Evolutionary conservation across 1,284 basidiomycete species (phyloP).

Genomic region (Fomitopsis pinicola): DNA sequence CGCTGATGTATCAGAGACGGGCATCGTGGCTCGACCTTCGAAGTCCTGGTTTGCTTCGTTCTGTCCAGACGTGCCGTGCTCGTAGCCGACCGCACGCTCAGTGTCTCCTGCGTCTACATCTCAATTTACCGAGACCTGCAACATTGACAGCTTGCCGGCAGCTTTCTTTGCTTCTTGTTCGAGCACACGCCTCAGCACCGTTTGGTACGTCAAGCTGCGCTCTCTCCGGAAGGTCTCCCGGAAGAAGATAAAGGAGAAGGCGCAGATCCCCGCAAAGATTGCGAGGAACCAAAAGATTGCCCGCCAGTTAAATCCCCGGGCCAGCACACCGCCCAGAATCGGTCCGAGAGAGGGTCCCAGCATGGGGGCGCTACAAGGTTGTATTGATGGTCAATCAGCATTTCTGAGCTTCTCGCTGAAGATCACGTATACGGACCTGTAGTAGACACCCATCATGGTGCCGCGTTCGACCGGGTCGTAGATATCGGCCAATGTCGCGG

Average conservation of each 20-base stretch:
- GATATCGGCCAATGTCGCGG: constrained; percentile 79
- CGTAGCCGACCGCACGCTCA: no score
- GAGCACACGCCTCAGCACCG: constrained; percentile 36
- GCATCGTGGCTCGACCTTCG: neutral
- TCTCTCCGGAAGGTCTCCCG: constrained; percentile 82
- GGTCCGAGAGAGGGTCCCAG: constrained; percentile 66
- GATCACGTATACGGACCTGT: constrained; percentile 31
- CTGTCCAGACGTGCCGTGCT: no score
- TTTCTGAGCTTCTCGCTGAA: neutral
- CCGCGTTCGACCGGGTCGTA: constrained; percentile 79
- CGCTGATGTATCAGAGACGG: neutral
- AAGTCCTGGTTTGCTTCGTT: constrained; percentile 3
- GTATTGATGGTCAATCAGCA: neutral
- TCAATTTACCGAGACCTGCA: neutral
- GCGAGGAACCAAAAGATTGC: constrained; percentile 80
- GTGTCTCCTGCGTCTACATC: no score
- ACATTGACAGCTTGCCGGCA: constrained; percentile 4
- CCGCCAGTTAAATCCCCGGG: constrained; percentile 70
- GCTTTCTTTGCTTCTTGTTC: constrained; percentile 16
- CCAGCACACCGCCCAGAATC: constrained; percentile 66
- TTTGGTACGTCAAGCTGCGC: constrained; percentile 75
- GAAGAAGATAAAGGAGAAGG: constrained; percentile 64
- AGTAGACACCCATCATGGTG: constrained; percentile 76
- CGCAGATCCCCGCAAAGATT: constrained; percentile 53
- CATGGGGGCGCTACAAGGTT: constrained; percentile 24